Conservation (phyloP, 495 filamentous ascomycete species). For the Tricharina praecox region DNA sequence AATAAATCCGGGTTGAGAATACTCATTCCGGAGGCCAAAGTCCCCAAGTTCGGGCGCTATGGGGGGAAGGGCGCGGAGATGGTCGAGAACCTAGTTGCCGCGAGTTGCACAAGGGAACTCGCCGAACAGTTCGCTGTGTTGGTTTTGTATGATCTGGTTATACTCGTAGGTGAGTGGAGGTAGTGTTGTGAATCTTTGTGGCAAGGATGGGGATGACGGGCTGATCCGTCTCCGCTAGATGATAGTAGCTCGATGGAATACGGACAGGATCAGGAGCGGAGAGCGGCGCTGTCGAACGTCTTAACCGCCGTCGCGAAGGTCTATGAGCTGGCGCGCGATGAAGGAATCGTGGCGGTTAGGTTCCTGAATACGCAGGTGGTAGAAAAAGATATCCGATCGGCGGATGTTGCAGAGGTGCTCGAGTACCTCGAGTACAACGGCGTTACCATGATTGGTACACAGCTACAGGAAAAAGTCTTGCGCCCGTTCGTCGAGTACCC, state of each 20-base stretch:
- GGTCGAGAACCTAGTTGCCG: neutral
- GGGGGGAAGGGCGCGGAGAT: neutral
- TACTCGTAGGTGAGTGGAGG: slow-evolving; percentile 10
- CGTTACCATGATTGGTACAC: slow-evolving; percentile 6
- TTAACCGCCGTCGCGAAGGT: slow-evolving; percentile 41
- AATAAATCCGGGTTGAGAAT: neutral
- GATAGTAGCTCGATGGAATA: slow-evolving; percentile 55
- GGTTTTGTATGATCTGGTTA: slow-evolving; percentile 11
- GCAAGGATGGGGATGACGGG: neutral
- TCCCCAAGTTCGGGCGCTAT: neutral
- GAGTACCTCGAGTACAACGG: slow-evolving; percentile 36
- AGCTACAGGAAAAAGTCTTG: slow-evolving; percentile 4
- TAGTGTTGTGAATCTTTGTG: too few species aligned
- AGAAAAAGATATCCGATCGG: slow-evolving; percentile 36
- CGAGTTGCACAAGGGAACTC: neutral
- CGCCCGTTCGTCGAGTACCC: slow-evolving; percentile 10
- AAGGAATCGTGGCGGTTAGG: slow-evolving; percentile 45
- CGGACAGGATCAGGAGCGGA: slow-evolving; percentile 39
- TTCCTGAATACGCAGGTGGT: slow-evolving; percentile 44
- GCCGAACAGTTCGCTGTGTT: slow-evolving; percentile 7
- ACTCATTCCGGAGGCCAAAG: neutral
- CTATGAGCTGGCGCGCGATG: slow-evolving; percentile 46
- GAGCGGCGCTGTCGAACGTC: slow-evolving; percentile 41
- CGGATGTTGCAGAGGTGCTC: slow-evolving; percentile 39
- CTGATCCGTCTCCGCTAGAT: slow-evolving; percentile 27